Evolutionary conservation across 331 rosid genomes (phyloP).

Genomic region (Cucumis variabilis): DNA sequence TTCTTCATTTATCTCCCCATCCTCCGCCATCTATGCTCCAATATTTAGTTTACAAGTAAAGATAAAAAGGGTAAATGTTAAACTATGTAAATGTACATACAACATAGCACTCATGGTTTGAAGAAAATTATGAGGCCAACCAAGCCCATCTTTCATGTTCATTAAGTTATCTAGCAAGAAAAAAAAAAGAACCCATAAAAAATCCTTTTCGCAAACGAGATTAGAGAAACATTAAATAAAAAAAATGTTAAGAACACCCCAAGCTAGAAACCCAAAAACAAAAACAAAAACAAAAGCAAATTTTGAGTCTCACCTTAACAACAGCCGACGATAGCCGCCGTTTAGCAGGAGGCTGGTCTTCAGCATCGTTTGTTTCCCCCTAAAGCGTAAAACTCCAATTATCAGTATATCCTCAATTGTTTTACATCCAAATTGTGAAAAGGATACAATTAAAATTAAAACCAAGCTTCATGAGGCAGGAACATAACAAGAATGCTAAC

Average conservation of each 20-base stretch:
- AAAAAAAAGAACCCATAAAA: neutral
- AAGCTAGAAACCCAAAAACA: neutral
- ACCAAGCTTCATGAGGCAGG: neutral
- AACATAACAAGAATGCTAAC: neutral
- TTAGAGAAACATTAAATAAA: neutral
- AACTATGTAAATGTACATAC: neutral
- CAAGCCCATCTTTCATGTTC: neutral
- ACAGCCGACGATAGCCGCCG: conserved; percentile 65
- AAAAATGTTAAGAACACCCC: neutral
- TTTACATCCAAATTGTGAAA: neutral
- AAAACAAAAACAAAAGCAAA: neutral
- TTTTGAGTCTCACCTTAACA: conserved; percentile 50
- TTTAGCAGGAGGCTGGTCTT: conserved; percentile 86
- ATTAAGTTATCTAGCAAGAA: neutral
- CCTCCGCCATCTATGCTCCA: conserved; percentile 55
- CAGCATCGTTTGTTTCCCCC: conserved; percentile 70
- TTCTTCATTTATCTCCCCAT: conserved; percentile 55
- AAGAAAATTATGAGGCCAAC: neutral
- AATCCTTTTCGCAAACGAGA: neutral
- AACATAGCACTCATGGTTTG: neutral
- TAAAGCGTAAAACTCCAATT: conserved; percentile 33
- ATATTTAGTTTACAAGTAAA: neutral
- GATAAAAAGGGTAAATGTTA: neutral
- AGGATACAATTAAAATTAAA: neutral
- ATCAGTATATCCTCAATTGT: neutral